A percentile compares a stretch with the other conserved stretches of the same genome.
Evolutionary conservation across 2,329 filamentous ascomycete genomes (phyloP).

Genomic region (Colletotrichum sp.): DNA sequence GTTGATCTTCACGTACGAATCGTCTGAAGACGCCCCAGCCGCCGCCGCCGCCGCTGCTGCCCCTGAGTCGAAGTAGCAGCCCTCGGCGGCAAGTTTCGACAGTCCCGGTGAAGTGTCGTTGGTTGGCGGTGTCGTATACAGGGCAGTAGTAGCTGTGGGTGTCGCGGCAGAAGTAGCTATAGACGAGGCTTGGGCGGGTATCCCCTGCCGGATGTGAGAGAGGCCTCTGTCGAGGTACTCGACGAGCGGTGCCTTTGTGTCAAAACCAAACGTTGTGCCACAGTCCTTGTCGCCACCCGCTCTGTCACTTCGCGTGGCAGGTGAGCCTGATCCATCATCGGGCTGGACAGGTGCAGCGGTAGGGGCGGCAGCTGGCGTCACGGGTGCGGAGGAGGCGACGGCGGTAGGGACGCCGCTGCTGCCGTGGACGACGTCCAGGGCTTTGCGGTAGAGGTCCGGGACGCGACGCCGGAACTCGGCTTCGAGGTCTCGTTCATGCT

Average conservation of each 20-base stretch:
- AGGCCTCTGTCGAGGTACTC: conserved; percentile 52
- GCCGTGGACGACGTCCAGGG: conserved; percentile 40
- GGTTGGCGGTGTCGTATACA: conserved; percentile 20
- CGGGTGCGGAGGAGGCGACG: not conserved
- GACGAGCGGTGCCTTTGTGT: conserved; percentile 52
- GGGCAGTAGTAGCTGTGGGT: not conserved
- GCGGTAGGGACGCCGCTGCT: not conserved
- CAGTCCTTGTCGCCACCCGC: not conserved
- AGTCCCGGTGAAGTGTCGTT: conserved; percentile 26
- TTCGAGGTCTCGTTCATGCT: conserved; percentile 55
- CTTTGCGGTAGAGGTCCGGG: conserved; percentile 51
- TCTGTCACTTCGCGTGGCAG: not conserved
- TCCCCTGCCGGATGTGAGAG: conserved; percentile 44
- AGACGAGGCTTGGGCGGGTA: not conserved
- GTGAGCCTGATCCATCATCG: conserved; percentile 21
- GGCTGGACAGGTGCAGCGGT: conserved; percentile 3
- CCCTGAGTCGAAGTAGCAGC: conserved; percentile 28
- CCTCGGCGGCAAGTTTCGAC: conserved; percentile 34
- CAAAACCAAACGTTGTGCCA: conserved; percentile 29
- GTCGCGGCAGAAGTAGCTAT: not conserved
- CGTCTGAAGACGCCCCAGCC: conserved; percentile 5
- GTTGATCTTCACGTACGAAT: conserved; percentile 21
- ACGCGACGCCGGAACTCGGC: conserved; percentile 51
- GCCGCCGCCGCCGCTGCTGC: not conserved
- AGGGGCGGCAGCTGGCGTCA: not conserved